phyloP scores from a whole-genome alignment of 805 yeast species.

The Cyberlindnera misumaiensis region DNA sequence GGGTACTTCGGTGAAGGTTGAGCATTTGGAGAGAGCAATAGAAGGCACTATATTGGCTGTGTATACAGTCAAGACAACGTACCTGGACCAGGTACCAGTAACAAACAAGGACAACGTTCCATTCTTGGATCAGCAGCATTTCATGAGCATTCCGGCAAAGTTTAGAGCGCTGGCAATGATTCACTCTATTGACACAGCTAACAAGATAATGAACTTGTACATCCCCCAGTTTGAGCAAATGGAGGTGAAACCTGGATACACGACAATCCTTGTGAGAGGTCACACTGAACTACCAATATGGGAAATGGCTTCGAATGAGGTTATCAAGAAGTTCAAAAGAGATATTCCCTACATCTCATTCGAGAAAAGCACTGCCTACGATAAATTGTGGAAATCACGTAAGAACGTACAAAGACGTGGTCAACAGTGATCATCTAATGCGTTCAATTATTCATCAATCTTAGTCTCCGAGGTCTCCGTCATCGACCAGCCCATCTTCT shows the following conservation, averaged over 20 bases:
- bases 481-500: conserved; percentile 67
- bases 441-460: conserved; percentile 5
- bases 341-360: conserved; percentile 41
- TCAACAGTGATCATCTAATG: conserved; percentile 22
- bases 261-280: conserved; percentile 45
- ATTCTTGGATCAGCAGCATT: conserved; percentile 12
- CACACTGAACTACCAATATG: conserved; percentile 58
- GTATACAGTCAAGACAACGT: conserved; percentile 10
- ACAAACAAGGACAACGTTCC: not conserved
- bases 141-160: conserved; percentile 5
- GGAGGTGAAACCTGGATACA: not conserved
- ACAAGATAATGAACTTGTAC: conserved; percentile 44
- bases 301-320: conserved; percentile 33
- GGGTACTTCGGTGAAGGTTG: conserved; percentile 28
- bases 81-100: not conserved
- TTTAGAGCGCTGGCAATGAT: conserved; percentile 53
- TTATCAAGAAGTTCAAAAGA: conserved; percentile 14
- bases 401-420: conserved; percentile 46
- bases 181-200: conserved; percentile 50
- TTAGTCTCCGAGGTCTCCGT: conserved; percentile 19
- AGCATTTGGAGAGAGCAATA: conserved; percentile 28
- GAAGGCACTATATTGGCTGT: conserved; percentile 32
- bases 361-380: conserved; percentile 34
- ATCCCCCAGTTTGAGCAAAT: conserved; percentile 34
- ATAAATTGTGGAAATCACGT: conserved; percentile 52